Evolutionary conservation across 2,329 filamentous ascomycete genomes (phyloP), one percentile per base, ranked within the genome.

Genomic region (Lizonia empirigonia): DNA sequence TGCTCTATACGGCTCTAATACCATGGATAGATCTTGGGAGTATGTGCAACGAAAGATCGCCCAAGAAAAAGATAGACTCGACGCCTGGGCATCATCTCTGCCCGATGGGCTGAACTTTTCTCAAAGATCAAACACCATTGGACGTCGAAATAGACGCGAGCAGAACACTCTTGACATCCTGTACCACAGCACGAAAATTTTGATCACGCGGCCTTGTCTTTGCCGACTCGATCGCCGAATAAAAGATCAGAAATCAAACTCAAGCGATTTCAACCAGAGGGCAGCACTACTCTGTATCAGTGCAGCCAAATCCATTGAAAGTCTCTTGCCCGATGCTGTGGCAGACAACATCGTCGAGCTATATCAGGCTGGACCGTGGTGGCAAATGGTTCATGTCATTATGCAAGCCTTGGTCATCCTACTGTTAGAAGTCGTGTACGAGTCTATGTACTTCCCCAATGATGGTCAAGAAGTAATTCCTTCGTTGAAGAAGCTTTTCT

Each of bases 201-300:
- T 77, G 5, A 68, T 71, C 29, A 73, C 63, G 22, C 70, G 71
- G 8, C 74, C 74, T n/a, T 74, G 70, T 47, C 57, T 77, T 5
- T 76, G 73, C 38, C 59, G 67, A 24, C 44, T 73, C 16, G 69
- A 74, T 22, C 46, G 60, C 6, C 63, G 63, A 5, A 70, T 72
- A 16, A 38, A 56, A 5, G 59, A 65, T 20, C 71, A 74, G 44
- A 63, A 67, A 1, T 44, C 58, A 20, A 36, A 40, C 18, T 74
- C 68, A 2, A 63, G 59, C 20, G 56, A 61, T 6, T 68, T 75
- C 52, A 71, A 74, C 40, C 53, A 55, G 12, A 63, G 58, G 19
- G 65, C 56, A 10, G 74, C 74, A 22, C 37, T 52, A 5, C 53
- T 60, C 7, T 76, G 73, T 50, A 56, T 76, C 5, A 53, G 58